Conservation (phyloP, 2,329 filamentous ascomycete species). For the Paraphoma sp. region DNA sequence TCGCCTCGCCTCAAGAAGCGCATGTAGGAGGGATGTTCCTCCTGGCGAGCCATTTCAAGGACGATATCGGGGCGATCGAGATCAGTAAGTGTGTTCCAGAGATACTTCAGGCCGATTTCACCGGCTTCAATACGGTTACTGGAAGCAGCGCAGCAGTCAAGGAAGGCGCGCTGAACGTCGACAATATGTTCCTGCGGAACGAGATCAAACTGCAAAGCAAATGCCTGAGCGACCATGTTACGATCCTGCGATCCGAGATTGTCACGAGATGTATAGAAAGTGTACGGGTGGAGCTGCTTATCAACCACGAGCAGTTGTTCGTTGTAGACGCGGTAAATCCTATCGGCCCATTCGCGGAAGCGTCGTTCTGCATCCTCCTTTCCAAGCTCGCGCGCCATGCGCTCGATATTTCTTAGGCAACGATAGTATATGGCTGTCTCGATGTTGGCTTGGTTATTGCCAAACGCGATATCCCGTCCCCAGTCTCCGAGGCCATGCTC, state of each 20-base stretch:
- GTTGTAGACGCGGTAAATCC: constrained; percentile 28
- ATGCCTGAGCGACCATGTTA: constrained; percentile 50
- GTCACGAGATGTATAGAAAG: constrained; percentile 51
- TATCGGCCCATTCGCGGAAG: constrained; percentile 28
- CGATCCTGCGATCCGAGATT: constrained; percentile 39
- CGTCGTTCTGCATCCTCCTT: constrained; percentile 15
- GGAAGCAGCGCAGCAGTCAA: constrained; percentile 28
- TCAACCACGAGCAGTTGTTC: constrained; percentile 24
- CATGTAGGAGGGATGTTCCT: constrained; percentile 59
- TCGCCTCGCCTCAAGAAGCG: constrained; percentile 55
- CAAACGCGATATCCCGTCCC: constrained; percentile 53
- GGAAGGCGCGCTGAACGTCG: constrained; percentile 37
- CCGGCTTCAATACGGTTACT: constrained; percentile 47
- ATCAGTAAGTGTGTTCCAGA: constrained; percentile 52
- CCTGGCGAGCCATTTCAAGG: constrained; percentile 54
- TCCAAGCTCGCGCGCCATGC: constrained; percentile 39
- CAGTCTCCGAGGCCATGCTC: constrained; percentile 55
- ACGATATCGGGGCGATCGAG: constrained; percentile 48
- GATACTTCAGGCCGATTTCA: constrained; percentile 52
- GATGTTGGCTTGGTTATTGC: constrained; percentile 55
- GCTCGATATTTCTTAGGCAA: constrained; percentile 45
- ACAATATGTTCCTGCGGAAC: constrained; percentile 31
- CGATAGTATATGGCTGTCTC: constrained; percentile 55
- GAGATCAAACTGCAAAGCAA: constrained; percentile 47
- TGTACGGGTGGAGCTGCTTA: constrained; percentile 40